Base-by-base conservation (phyloP, 1,284 basidiomycete species). In the Tremellales sp. region DNA sequence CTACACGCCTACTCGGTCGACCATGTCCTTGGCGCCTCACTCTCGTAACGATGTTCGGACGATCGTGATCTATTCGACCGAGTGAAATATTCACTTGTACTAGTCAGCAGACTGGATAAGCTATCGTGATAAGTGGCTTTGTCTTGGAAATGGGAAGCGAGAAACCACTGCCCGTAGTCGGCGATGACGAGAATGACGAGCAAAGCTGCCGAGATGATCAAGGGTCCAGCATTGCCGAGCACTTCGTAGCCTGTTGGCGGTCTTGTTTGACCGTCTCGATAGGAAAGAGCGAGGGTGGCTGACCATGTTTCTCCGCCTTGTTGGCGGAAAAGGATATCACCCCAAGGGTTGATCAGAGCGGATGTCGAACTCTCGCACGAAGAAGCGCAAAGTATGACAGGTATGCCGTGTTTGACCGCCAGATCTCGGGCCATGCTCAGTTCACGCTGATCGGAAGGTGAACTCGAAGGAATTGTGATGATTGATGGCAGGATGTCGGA, bases 271-370 rank as follows among this genome's bases (percentile, higher is more conserved):
- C 27, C 24, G 10, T 31, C 12, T 8, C 19, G 26, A 24, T 36
- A 55, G 2, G 49, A 40, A 2, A 53, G 19, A 11, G 46, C 25
- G 10, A 52, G 15, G 11, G 46, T 26, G 3, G 41, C 48, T 3
- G 52, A 36, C 19, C 54, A 56, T 15, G 49, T 51, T 3, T 37
- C 45, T 10, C 51, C 55, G 1, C 58, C 60, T 6, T 22, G 19
- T 31, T 62, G 56, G 3, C 40, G 33, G 12, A 46, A 22, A 13
- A 44, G 17, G 1, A 57, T 27, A 13, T 41, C 26, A 2, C 56
- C 60, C 45, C 33, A 43, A 0, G 22, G 23, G 40, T 62, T 58
- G n/a, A 62, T 46, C 13, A 56, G 41, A 2, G 46, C 52, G 8
- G 52, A 56, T 31, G 29, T 31, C 1, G 52, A 42, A 17, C 52